Base-by-base conservation (phyloP, 208 protist genomes). In the Willaertia magna region DNA sequence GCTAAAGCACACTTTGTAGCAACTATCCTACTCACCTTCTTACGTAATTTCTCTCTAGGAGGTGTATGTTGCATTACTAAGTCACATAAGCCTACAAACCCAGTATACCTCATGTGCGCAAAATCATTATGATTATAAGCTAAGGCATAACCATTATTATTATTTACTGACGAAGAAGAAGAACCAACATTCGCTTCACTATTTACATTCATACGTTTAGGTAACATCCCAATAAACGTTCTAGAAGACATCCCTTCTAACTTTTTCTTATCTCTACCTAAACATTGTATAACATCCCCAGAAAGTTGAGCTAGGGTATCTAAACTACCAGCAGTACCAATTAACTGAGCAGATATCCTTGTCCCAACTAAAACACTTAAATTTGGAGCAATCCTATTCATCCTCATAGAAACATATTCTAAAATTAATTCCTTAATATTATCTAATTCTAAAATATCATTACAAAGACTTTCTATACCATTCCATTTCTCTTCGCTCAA, bases 341-440 rank as follows among this genome's bases (percentile, higher is more conserved):
- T 96, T 34, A 97, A 89, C 87, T 97, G 93, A 22, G 94, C 94
- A 4, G 94, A 94, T 76, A 97, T 95, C 43, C 91, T 93, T 16
- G 95, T 96, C 20, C 94, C 94, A 14, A 97, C 89, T 74, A 97
- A 93, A 14, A 92, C 92, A 61, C 92, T 95, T 22, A 96, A 89
- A 85, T 97, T 97, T 2, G 95, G 95, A 85, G 93, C 94, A 46
- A 97, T 91, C 42, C 95, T 90, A 16, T 92, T 91, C 94, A 97
- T 97, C n/a, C 92, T 43, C 30, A n/a, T 34, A 22, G 30, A 30
- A 39, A 84, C 34, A 67, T 47, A 84, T 20, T 67, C 14, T 11
- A 84, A 67, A 43, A 84, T 67, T 20, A 12, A 7, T 26, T 67
- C 49, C 34, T 67, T 84, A 4, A 30, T 0, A 47, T 84, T 16